A percentile compares a stretch with the other conserved stretches of the same genome.
Evolutionary conservation across 1,139 yeast species (phyloP).

Genomic region (Taphrina flavorubra): DNA sequence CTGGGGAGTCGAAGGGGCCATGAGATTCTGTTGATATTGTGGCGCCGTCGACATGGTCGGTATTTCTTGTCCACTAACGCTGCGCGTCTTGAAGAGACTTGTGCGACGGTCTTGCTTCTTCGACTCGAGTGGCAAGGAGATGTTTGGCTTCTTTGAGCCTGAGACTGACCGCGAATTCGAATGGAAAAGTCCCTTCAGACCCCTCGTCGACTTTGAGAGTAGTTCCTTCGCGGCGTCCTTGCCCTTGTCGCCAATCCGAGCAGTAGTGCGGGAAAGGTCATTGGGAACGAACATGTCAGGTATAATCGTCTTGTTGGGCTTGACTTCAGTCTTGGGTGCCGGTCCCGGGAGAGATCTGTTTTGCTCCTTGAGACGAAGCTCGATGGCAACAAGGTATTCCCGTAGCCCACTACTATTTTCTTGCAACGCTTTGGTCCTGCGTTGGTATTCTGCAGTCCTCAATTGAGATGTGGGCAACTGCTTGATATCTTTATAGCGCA

Average conservation of each 20-base stretch:
- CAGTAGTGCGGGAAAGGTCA: conserved; percentile 26
- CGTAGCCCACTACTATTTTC: conserved; percentile 24
- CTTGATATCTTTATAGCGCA: conserved; percentile 19
- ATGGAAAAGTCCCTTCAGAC: conserved; percentile 24
- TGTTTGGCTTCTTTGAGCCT: conserved; percentile 14
- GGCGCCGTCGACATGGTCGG: background rate
- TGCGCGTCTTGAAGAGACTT: background rate
- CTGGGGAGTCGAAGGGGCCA: conserved; percentile 3
- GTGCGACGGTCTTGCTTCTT: background rate
- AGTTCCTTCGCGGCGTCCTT: conserved; percentile 23
- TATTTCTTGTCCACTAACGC: background rate
- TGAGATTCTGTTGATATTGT: background rate
- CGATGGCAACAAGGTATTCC: conserved; percentile 12
- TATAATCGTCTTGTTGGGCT: conserved; percentile 5
- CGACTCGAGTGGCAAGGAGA: conserved; percentile 15
- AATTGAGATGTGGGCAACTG: background rate
- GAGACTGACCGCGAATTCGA: conserved; percentile 22
- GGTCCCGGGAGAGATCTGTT: conserved; percentile 14
- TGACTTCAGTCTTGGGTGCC: conserved; percentile 6
- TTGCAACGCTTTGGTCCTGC: conserved; percentile 4
- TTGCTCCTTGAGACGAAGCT: background rate
- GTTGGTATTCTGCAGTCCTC: conserved; percentile 19
- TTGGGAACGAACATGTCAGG: conserved; percentile 13
- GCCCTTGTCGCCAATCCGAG: conserved; percentile 21
- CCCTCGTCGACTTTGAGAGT: conserved; percentile 14